Conservation (phyloP, 345 rosid species). For the Lenwebbia sp. region DNA sequence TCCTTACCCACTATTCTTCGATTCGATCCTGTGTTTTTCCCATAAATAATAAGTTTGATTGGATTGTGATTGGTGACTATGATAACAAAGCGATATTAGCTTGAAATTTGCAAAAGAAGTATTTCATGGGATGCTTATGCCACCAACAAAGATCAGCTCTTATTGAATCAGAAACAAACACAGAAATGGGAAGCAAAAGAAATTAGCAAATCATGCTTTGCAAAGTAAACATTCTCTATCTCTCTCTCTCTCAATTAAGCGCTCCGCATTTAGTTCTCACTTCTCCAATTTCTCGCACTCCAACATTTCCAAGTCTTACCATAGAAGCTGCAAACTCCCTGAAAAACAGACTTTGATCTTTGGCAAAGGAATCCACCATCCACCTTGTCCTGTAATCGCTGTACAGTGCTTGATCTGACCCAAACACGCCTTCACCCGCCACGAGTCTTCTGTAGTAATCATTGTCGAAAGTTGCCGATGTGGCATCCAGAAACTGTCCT, state of each 20-base stretch:
- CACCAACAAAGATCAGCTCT: not conserved
- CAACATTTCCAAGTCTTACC: constrained; percentile 67
- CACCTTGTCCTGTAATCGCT: constrained; percentile 41
- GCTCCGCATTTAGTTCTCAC: constrained; percentile 46
- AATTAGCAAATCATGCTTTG: not conserved
- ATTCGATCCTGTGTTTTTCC: not conserved
- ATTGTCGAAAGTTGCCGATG: constrained; percentile 50
- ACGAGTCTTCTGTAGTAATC: constrained; percentile 50
- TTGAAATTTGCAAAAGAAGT: not conserved
- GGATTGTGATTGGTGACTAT: not conserved
- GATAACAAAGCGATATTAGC: not conserved
- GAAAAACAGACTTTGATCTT: constrained; percentile 52
- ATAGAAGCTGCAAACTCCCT: constrained; percentile 56
- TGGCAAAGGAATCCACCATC: constrained; percentile 50
- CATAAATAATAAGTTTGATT: not conserved
- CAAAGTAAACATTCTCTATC: not conserved
- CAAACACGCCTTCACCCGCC: constrained; percentile 51
- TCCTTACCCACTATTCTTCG: not conserved
- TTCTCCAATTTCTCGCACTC: constrained; percentile 49
- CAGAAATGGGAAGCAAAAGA: not conserved
- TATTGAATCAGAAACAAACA: not conserved
- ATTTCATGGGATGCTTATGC: not conserved
- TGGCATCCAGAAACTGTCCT: constrained; percentile 58
- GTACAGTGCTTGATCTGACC: constrained; percentile 52
- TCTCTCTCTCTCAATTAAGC: constrained; percentile 22